Conservation (phyloP, 768 basidiomycete genomes). For the Agaricus bisporus region DNA sequence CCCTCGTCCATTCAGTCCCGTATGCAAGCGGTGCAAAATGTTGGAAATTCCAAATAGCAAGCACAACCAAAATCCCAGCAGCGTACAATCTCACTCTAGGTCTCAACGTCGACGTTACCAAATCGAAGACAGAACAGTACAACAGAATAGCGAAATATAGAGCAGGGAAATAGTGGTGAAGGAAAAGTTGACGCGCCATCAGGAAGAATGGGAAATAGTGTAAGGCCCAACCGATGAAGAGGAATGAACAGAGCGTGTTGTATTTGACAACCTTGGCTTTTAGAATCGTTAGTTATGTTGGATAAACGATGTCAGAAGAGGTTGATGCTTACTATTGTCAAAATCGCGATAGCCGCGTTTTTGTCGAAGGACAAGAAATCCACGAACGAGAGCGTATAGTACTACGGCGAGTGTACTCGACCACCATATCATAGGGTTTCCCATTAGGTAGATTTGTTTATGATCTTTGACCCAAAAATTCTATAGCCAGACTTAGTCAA, state of each 20-base stretch:
- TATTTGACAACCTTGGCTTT: slow-evolving; percentile 89
- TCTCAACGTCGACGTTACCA: slow-evolving; percentile 70
- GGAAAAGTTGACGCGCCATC: slow-evolving; percentile 94
- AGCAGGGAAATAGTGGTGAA: slow-evolving; percentile 97
- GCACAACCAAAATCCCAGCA: slow-evolving; percentile 63
- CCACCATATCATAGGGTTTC: slow-evolving; percentile 95
- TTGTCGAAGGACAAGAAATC: slow-evolving; percentile 77
- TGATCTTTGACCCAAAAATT: slow-evolving; percentile 99
- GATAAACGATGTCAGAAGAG: not conserved
- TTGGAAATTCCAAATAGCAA: slow-evolving; percentile 74
- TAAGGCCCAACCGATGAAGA: slow-evolving; percentile 85
- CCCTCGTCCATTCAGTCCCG: slow-evolving; percentile 82
- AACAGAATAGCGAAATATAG: slow-evolving; percentile 90
- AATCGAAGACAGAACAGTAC: slow-evolving; percentile 74
- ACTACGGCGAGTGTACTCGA: slow-evolving; percentile 66
- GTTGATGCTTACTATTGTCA: slow-evolving; percentile 66
- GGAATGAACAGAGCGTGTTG: slow-evolving; percentile 84
- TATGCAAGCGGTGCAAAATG: slow-evolving; percentile 82
- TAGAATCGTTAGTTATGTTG: slow-evolving; percentile 1
- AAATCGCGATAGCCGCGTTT: slow-evolving; percentile 92
- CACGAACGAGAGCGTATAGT: slow-evolving; percentile 64
- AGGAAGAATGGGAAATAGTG: slow-evolving; percentile 98
- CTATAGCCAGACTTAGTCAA: slow-evolving; percentile 29
- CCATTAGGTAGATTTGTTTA: slow-evolving; percentile 90
- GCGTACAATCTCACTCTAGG: slow-evolving; percentile 78